These are phyloP conservation scores for Fragosphaeria purpurea DNA, from an alignment of 2,329 filamentous ascomycete species.

Conservation along the genomic window DNA sequence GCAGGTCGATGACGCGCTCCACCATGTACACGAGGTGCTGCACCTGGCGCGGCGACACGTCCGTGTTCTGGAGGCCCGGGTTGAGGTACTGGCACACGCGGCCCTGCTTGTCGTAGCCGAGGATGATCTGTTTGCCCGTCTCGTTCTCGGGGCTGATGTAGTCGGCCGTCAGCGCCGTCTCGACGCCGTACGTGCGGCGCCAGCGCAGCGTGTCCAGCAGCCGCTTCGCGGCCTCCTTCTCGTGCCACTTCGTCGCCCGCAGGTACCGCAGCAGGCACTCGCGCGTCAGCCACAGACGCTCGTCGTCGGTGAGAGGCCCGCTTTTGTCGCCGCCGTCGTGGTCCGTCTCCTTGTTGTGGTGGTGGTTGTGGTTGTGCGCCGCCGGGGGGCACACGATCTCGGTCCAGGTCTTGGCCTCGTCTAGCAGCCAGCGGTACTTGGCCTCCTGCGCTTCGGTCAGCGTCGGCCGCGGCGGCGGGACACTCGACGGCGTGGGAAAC, in stretches of 20 bases:
- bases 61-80: conserved; percentile 87
- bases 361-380: neutral
- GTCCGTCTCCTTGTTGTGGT: too few species aligned
- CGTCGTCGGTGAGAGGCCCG: conserved; percentile 62
- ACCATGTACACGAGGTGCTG: conserved; percentile 95
- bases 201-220: conserved; percentile 72
- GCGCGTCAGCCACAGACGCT: conserved; percentile 81
- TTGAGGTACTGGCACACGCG: conserved; percentile 88
- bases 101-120: conserved; percentile 77
- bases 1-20: conserved; percentile 78
- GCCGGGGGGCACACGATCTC: conserved; percentile 45
- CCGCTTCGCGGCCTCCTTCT: conserved; percentile 66
- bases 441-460: conserved; percentile 67
- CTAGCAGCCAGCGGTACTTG: conserved; percentile 73
- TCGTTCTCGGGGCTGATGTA: conserved; percentile 91
- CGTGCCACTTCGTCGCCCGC: conserved; percentile 83
- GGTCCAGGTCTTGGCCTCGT: conserved; percentile 59
- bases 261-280: conserved; percentile 92
- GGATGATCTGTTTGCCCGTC: conserved; percentile 86
- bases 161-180: conserved; percentile 67
- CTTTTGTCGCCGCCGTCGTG: conserved; percentile 35
- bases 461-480: conserved; percentile 43
- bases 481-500: conserved; percentile 46
- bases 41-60: conserved; percentile 73
- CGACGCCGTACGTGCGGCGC: conserved; percentile 82